phyloP scores from a whole-genome alignment of 345 rosid genomes.

The Gynandropsis gynandra region DNA sequence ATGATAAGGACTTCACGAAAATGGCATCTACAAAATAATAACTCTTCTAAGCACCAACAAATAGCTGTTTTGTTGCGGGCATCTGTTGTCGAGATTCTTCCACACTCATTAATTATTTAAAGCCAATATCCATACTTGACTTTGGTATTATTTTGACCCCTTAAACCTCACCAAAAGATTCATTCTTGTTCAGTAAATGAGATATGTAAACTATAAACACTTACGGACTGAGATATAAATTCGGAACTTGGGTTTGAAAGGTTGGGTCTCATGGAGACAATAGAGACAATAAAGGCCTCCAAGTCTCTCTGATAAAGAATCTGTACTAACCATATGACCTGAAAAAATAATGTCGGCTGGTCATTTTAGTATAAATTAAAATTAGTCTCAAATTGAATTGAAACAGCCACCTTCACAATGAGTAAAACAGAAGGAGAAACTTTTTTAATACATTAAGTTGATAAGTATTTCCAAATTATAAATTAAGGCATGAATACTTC shows the following conservation, averaged over 20 bases:
- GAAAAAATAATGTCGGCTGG: conserved; percentile 22
- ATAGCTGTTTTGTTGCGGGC: background rate
- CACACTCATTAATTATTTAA: too few relatives aligned
- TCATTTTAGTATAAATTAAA: background rate
- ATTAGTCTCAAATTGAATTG: conserved; percentile 2
- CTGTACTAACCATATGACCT: conserved; percentile 55
- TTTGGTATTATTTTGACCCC: too few relatives aligned
- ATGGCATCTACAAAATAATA: background rate
- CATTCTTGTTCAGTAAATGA: background rate
- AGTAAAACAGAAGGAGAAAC: too few relatives aligned
- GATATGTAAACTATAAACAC: conserved; percentile 10
- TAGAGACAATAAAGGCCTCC: conserved; percentile 90
- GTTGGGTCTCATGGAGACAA: conserved; percentile 81
- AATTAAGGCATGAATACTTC: too few relatives aligned
- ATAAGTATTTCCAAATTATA: background rate
- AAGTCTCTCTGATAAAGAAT: conserved; percentile 53
- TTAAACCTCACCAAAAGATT: too few relatives aligned
- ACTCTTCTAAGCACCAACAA: background rate
- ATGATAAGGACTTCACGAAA: background rate
- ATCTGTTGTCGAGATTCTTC: too few relatives aligned
- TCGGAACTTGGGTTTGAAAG: conserved; percentile 67
- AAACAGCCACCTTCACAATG: background rate
- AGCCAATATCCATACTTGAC: too few relatives aligned
- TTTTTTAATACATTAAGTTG: too few relatives aligned
- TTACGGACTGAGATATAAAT: conserved; percentile 70